phyloP scores from a whole-genome alignment of 192 early-diverging fungal species.

The Gorgonomyces haynaldii region DNA sequence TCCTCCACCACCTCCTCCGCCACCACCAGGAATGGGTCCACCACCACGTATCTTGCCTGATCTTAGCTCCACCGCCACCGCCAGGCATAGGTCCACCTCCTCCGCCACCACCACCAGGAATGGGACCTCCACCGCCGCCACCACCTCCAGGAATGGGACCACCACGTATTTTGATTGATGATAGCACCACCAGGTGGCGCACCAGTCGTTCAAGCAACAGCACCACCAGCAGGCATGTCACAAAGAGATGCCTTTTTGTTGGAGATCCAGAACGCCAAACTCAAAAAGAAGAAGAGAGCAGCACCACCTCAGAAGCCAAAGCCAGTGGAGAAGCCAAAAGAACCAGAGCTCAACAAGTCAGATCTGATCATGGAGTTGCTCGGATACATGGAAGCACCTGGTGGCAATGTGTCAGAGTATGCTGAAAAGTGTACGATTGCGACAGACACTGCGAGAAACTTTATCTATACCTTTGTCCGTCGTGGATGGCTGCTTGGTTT shows the following conservation, averaged over 20 bases:
- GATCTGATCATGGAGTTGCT: conserved; percentile 40
- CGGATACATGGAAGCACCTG: conserved; percentile 46
- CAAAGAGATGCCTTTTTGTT: background rate
- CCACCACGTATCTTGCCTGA: too few species aligned
- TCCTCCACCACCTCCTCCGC: conserved; percentile 12
- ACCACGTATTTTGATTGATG: too few species aligned
- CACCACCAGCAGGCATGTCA: conserved; percentile 6
- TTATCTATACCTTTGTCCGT: conserved; percentile 40
- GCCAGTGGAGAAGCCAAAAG: background rate
- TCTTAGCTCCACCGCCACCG: conserved; percentile 4
- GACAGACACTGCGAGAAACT: conserved; percentile 30
- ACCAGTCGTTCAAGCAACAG: conserved; percentile 10
- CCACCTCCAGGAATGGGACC: conserved; percentile 28
- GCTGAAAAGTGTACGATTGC: conserved; percentile 18
- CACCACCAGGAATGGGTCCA: conserved; percentile 17
- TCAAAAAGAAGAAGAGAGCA: conserved; percentile 6
- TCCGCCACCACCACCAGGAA: conserved; percentile 10
- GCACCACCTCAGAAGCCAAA: background rate
- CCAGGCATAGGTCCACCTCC: conserved; percentile 15
- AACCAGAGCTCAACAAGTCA: conserved; percentile 5
- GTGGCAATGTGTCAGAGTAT: conserved; percentile 39
- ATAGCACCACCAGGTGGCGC: conserved; percentile 26
- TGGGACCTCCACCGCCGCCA: conserved; percentile 20
- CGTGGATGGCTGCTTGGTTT: conserved; percentile 31
- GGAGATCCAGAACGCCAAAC: background rate